phyloP scores from a whole-genome alignment of 2,329 filamentous ascomycete genomes.

The Fusarium sp. region DNA sequence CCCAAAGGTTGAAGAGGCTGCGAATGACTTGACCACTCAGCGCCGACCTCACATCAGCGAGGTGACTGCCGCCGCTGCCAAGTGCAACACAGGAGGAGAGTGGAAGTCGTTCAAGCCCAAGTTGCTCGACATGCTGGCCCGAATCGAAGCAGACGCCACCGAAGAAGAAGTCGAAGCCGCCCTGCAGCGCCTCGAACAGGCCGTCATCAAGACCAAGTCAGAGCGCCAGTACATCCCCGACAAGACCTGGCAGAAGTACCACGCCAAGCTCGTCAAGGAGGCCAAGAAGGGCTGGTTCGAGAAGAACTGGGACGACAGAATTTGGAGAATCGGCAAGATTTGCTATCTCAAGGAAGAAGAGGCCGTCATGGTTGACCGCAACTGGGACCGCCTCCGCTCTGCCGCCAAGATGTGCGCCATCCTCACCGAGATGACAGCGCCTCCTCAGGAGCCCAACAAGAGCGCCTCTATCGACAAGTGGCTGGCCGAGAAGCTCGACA shows the following conservation, averaged over 20 bases:
- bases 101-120: constrained; percentile 19
- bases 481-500: constrained; percentile 40
- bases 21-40: background rate
- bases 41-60: constrained; percentile 13
- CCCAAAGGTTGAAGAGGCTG: background rate
- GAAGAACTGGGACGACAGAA: constrained; percentile 37
- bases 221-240: constrained; percentile 36
- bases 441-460: constrained; percentile 34
- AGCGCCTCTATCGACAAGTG: constrained; percentile 30
- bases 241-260: constrained; percentile 38
- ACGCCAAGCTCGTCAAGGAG: constrained; percentile 34
- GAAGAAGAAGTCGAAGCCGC: constrained; percentile 12
- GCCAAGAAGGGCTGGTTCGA: constrained; percentile 13
- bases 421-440: constrained; percentile 42
- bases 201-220: constrained; percentile 7
- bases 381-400: constrained; percentile 44
- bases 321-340: constrained; percentile 40
- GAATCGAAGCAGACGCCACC: constrained; percentile 13
- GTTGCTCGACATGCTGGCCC: constrained; percentile 18
- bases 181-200: constrained; percentile 12
- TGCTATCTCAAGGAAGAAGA: constrained; percentile 47
- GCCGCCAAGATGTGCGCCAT: constrained; percentile 44
- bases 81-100: background rate
- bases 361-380: constrained; percentile 30
- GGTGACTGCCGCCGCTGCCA: background rate